Evolutionary conservation across 2,329 filamentous ascomycete species (phyloP).

Genomic region (Aspergillus candidus): DNA sequence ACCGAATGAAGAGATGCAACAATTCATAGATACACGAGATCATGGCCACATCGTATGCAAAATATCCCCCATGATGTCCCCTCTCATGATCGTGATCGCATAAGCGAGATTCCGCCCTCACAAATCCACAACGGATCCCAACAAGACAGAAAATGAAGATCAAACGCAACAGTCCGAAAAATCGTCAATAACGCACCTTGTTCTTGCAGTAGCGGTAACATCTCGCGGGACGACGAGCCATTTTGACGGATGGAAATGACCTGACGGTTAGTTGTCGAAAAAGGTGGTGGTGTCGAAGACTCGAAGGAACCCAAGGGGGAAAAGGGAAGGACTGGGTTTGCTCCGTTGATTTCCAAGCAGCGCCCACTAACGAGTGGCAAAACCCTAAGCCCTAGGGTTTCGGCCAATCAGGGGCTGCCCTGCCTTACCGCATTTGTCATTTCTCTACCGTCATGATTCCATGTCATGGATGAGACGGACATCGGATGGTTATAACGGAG

Average conservation of each 20-base stretch:
- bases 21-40: not conserved
- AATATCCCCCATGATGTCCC: too few species aligned
- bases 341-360: slow-evolving; percentile 41
- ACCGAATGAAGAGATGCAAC: too few species aligned
- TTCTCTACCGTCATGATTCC: too few species aligned
- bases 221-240: slow-evolving; percentile 98
- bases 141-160: slow-evolving; percentile 3
- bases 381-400: slow-evolving; percentile 38
- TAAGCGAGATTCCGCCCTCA: slow-evolving; percentile 21
- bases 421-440: slow-evolving; percentile 20
- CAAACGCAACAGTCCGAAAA: slow-evolving; percentile 20
- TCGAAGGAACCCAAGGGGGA: slow-evolving; percentile 27
- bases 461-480: too few species aligned
- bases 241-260: slow-evolving; percentile 63
- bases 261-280: slow-evolving; percentile 29
- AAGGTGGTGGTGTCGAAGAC: slow-evolving; percentile 30
- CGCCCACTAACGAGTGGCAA: slow-evolving; percentile 35
- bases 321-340: slow-evolving; percentile 23
- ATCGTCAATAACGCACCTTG: slow-evolving; percentile 64
- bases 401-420: slow-evolving; percentile 19
- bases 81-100: slow-evolving; percentile 16
- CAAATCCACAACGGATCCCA: slow-evolving; percentile 1
- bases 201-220: slow-evolving; percentile 99
- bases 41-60: not conserved
- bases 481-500: too few species aligned